phyloP scores from a whole-genome alignment of 441 rosid species.

The Gossypium armourianum region DNA sequence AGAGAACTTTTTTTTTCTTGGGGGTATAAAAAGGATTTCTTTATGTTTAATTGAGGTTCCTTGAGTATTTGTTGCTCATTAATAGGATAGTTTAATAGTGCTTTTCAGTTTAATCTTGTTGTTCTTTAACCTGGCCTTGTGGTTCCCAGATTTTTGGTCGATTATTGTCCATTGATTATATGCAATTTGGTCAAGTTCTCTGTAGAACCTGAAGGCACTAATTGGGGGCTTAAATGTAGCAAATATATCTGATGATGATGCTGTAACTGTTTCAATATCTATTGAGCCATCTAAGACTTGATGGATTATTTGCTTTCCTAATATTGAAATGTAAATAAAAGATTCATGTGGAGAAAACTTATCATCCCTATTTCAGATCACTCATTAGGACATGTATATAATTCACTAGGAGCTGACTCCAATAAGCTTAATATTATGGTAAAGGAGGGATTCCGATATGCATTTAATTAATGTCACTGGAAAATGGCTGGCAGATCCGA shows the following conservation, averaged over 20 bases:
- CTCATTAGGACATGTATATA: neutral
- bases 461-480: neutral
- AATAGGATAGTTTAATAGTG: neutral
- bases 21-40: too few relatives aligned
- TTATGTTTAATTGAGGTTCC: neutral
- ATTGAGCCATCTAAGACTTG: neutral
- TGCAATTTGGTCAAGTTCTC: neutral
- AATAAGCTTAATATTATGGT: neutral
- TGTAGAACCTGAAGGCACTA: neutral
- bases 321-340: neutral
- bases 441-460: neutral
- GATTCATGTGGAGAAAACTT: neutral
- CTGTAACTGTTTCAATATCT: too few relatives aligned
- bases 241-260: too few relatives aligned
- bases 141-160: neutral
- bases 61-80: neutral
- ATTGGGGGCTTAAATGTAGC: neutral
- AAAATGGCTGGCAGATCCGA: conserved; percentile 46
- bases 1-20: neutral
- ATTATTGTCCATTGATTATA: neutral
- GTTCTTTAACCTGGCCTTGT: too few relatives aligned
- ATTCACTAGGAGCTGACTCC: neutral
- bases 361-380: neutral
- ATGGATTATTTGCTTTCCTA: neutral
- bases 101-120: too few relatives aligned